Percentiles rank a stretch among this genome's conserved stretches.
phyloP scores from a whole-genome alignment of 2,329 filamentous ascomycete genomes.

The Reticulascus tulasneorum region DNA sequence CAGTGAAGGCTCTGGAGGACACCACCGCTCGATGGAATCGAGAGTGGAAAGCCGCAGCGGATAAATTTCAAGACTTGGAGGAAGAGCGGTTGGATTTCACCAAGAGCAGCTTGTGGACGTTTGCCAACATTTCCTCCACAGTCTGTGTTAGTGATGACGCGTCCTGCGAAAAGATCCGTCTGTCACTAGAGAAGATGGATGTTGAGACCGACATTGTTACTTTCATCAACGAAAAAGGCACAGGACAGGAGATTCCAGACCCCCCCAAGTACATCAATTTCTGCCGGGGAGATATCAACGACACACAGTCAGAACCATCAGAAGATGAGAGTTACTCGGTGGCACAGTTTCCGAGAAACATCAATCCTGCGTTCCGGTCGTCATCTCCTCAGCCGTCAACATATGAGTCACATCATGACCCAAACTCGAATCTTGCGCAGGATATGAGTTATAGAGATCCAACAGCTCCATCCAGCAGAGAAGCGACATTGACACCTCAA shows the following conservation, averaged over 20 bases:
- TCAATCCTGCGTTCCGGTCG: constrained; percentile 93
- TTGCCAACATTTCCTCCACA: constrained; percentile 94
- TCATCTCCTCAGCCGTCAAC: constrained; percentile 93
- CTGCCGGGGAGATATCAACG: constrained; percentile 79
- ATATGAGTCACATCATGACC: constrained; percentile 88
- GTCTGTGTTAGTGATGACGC: constrained; percentile 97
- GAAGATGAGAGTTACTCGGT: constrained; percentile 91
- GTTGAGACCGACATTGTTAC: constrained; percentile 88
- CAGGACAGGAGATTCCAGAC: constrained; percentile 95
- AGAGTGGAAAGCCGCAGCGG: constrained; percentile 96
- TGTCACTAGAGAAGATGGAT: constrained; percentile 91
- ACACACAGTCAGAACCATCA: constrained; percentile 75
- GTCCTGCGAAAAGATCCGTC: constrained; percentile 91
- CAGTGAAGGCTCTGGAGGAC: constrained; percentile 89
- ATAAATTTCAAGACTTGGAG: constrained; percentile 98
- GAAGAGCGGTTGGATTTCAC: constrained; percentile 96
- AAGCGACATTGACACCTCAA: constrained; percentile 49
- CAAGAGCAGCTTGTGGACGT: constrained; percentile 96
- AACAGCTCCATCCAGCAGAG: constrained; percentile 40
- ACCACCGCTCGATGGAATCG: constrained; percentile 95
- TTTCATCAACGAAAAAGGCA: constrained; percentile 87
- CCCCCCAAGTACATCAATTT: constrained; percentile 99
- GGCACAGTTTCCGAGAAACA: constrained; percentile 89
- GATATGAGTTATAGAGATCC: constrained; percentile 61
- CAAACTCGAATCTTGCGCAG: constrained; percentile 67